Evolutionary conservation across 1,284 basidiomycete species (phyloP), one percentile per base, ranked within the genome.

Genomic region (Polyporus tsugae): DNA sequence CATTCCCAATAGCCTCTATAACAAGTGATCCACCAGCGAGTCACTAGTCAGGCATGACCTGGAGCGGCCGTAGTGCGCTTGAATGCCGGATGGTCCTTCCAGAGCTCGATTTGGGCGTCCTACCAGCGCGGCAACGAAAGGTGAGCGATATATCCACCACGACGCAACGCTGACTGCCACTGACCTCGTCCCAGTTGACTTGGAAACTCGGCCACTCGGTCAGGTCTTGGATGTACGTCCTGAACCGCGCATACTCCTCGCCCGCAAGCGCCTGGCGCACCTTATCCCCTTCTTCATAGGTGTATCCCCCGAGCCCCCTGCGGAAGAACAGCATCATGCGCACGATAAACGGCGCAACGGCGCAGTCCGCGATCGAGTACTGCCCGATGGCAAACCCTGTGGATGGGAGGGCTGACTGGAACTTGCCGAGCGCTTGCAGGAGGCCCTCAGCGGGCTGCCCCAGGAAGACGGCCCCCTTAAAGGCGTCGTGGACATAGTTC

Each of bases 281-380:
- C 58, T 70, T 75, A 52, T 67, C 67, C 0, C 78, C 78, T 44
- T 80, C 71, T 11, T 78, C 82, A 25, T 63, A 63, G 0, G 69
- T 66, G 69, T 70, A 82, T n/a, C 61, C 72, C 2, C 81, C 82
- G 10, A 81, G 6, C 6, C 80, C 80, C 46, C 78, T 77, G 42
- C 69, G 60, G 22, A 78, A 60, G 62, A 70, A 58, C 5, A 79
- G 13, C 35, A 75, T 69, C 61, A 80, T 60, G 13, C 82, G 75
- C 36, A 72, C 78, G 3, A 82, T 36, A 74, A 82, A 82, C 1
- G 83, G 81, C 6, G 80, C 73, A 35, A 89, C 75, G 0, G 86
- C 84, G 17, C 83, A 83, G 69, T 91, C 89, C 1, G 88, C 89
- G 65, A 85, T 86, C 46, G 84, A 87, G 61, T 76, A 82, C 36